These are phyloP conservation scores for Pilobolus umbonatus DNA, from an alignment of 192 early-diverging fungal species.

Conservation along the genomic window DNA sequence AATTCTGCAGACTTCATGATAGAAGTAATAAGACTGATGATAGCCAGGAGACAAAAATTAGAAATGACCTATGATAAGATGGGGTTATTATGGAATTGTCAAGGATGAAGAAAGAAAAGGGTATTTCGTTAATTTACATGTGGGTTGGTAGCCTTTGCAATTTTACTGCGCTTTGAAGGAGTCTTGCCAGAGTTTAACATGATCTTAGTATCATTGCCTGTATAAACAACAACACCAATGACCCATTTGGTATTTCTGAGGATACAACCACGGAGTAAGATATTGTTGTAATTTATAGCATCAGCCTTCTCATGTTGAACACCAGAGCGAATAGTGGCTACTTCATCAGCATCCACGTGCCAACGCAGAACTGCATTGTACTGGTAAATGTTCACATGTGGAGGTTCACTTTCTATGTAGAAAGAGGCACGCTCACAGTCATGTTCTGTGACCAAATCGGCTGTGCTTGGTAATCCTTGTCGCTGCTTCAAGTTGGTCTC, in stretches of 20 bases:
- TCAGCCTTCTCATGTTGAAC: slow-evolving; percentile 51
- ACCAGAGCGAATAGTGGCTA: slow-evolving; percentile 10
- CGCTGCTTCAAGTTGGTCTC: slow-evolving; percentile 97
- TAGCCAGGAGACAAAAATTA: slow-evolving; percentile 77
- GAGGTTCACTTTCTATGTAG: slow-evolving; percentile 78
- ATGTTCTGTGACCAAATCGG: slow-evolving; percentile 45
- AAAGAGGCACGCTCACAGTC: slow-evolving; percentile 60
- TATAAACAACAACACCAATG: slow-evolving; percentile 83
- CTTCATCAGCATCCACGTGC: slow-evolving; percentile 24
- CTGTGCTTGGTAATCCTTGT: slow-evolving; percentile 58
- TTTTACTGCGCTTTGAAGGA: slow-evolving; percentile 85
- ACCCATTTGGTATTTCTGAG: slow-evolving; percentile 89
- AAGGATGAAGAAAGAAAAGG: slow-evolving; percentile 6
- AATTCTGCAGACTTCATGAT: slow-evolving; percentile 62
- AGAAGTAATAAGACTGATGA: slow-evolving; percentile 65
- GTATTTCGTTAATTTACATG: slow-evolving; percentile 47
- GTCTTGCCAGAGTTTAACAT: slow-evolving; percentile 93
- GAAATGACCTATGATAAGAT: slow-evolving; percentile 55
- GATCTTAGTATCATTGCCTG: slow-evolving; percentile 94
- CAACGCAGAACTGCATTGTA: slow-evolving; percentile 74
- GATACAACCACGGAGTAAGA: slow-evolving; percentile 88
- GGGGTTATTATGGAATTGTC: not conserved
- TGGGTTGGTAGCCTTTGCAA: slow-evolving; percentile 90
- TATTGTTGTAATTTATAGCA: slow-evolving; percentile 69
- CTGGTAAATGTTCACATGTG: slow-evolving; percentile 83